Percentiles rank a stretch among this genome's conserved stretches.
Evolutionary conservation across 495 filamentous ascomycete genomes (phyloP).

Genomic region (Xylaria bambusicola): DNA sequence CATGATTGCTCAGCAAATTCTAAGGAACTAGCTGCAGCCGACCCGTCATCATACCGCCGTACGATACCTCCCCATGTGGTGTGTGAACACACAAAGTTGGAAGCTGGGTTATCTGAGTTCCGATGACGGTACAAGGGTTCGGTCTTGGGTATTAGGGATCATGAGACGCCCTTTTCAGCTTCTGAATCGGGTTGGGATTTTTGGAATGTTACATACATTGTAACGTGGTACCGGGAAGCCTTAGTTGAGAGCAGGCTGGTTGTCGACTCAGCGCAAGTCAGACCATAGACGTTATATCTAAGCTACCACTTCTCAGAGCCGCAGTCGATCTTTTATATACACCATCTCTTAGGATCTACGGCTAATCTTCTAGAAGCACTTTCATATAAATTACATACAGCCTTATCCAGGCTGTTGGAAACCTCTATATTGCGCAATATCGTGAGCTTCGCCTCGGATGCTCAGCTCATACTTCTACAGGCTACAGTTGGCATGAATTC

Average conservation of each 20-base stretch:
- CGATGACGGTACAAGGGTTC: slow-evolving; percentile 18
- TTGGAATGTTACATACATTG: slow-evolving; percentile 33
- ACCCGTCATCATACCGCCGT: slow-evolving; percentile 19
- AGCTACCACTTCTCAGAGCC: neutral
- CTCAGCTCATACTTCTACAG: neutral
- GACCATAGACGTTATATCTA: neutral
- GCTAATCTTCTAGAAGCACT: slow-evolving; percentile 7
- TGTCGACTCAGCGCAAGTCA: neutral
- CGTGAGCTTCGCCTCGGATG: neutral
- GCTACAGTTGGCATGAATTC: neutral
- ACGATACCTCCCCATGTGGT: slow-evolving; percentile 18
- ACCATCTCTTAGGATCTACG: neutral
- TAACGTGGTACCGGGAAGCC: slow-evolving; percentile 24
- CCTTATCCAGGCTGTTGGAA: slow-evolving; percentile 13
- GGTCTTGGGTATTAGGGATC: slow-evolving; percentile 2
- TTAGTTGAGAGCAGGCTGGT: neutral
- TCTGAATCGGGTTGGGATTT: slow-evolving; percentile 22
- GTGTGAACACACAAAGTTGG: slow-evolving; percentile 16
- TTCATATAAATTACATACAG: slow-evolving; percentile 2
- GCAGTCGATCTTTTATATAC: slow-evolving; percentile 8
- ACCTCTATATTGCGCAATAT: slow-evolving; percentile 10
- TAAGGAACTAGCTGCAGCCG: slow-evolving; percentile 31
- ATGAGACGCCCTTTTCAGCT: slow-evolving; percentile 23
- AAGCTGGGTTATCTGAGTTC: slow-evolving; percentile 24
- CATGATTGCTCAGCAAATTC: slow-evolving; percentile 32